phyloP scores from a whole-genome alignment of 768 basidiomycete species.

The Auriscalpium vulgare region DNA sequence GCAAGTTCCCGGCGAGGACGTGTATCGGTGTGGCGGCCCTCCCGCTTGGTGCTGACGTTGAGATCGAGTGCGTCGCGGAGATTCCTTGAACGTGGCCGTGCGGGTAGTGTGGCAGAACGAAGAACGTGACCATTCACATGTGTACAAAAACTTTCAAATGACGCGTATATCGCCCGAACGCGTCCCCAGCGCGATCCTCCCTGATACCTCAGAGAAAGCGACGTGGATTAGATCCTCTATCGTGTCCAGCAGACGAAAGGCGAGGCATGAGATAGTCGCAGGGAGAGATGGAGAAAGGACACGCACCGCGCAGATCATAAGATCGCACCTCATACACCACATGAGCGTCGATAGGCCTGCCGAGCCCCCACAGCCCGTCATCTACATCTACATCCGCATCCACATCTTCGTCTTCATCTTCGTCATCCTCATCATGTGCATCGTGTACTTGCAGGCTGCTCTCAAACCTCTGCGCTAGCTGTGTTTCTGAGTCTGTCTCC shows the following conservation, averaged over 20 bases:
- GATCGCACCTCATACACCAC: slow-evolving; percentile 22
- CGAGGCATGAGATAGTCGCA: not conserved
- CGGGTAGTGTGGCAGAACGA: too few species aligned
- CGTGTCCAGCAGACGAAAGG: not conserved
- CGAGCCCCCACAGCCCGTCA: not conserved
- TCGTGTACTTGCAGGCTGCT: not conserved
- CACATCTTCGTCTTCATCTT: not conserved
- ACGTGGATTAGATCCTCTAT: slow-evolving; percentile 25
- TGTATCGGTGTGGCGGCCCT: slow-evolving; percentile 49
- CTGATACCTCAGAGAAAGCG: slow-evolving; percentile 24
- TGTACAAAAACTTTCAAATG: slow-evolving; percentile 2
- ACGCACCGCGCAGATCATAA: slow-evolving; percentile 24
- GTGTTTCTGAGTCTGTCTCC: not conserved
- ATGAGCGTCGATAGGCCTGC: slow-evolving; percentile 13
- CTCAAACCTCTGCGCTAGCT: not conserved
- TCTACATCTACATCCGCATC: not conserved
- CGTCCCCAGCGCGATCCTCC: slow-evolving; percentile 21
- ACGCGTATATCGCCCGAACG: slow-evolving; percentile 19
- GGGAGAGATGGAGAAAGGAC: not conserved
- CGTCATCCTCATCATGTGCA: slow-evolving; percentile 4
- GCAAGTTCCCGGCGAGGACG: slow-evolving; percentile 45
- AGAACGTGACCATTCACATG: too few species aligned
- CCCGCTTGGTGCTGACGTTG: slow-evolving; percentile 46
- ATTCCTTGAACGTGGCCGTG: not conserved
- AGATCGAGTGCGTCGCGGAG: slow-evolving; percentile 18